These are phyloP conservation scores for Physcomitrellopsis africana DNA, from an alignment of 225 moss, liverwort and hornwort species.

Conservation along the genomic window DNA sequence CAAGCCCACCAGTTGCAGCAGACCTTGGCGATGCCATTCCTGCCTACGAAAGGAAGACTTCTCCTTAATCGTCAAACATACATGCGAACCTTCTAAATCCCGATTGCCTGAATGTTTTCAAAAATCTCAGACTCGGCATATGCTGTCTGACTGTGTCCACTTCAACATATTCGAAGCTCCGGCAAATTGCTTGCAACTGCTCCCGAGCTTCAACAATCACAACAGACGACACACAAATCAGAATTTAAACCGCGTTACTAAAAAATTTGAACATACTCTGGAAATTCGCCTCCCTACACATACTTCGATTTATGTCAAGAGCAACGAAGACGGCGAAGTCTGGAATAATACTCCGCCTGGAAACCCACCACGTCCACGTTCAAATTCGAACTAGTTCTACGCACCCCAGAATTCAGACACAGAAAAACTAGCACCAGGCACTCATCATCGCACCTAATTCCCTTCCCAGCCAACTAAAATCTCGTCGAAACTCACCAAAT, in stretches of 20 bases:
- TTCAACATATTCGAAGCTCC: too few species aligned
- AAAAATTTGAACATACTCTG: too few species aligned
- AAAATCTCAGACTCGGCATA: too few species aligned
- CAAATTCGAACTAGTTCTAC: too few species aligned
- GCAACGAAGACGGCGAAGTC: too few species aligned
- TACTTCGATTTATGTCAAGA: too few species aligned
- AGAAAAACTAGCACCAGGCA: neutral
- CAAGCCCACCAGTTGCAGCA: constrained; percentile 52
- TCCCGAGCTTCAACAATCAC: neutral
- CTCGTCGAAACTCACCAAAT: constrained; percentile 25
- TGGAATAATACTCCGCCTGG: too few species aligned
- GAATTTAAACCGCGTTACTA: too few species aligned
- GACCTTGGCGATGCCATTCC: constrained; percentile 64
- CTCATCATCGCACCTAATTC: too few species aligned
- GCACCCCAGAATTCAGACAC: neutral
- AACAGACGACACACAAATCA: neutral
- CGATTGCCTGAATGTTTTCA: neutral
- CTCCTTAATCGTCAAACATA: constrained; percentile 26
- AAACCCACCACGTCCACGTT: too few species aligned
- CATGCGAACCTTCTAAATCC: constrained; percentile 22
- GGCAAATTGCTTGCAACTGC: neutral
- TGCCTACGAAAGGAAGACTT: neutral
- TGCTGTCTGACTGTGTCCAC: neutral
- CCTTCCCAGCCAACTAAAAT: neutral
- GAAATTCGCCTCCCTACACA: too few species aligned